Conservation (phyloP, 2,329 filamentous ascomycete genomes). For the Reticulascus tulasneorum region DNA sequence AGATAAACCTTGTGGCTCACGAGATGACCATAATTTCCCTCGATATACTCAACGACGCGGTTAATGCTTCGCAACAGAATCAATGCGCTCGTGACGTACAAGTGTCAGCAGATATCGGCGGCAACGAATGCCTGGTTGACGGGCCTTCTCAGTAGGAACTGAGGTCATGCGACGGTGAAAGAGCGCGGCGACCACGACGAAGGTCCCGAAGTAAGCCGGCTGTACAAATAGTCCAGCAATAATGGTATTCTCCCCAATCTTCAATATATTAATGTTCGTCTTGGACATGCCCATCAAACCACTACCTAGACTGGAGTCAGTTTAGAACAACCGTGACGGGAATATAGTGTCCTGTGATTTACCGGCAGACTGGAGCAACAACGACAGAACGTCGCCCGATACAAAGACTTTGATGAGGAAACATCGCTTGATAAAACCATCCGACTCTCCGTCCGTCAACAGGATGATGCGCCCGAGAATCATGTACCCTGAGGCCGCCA, state of each 20-base stretch:
- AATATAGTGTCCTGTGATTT: not conserved
- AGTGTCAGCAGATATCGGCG: constrained; percentile 24
- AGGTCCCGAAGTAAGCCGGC: constrained; percentile 48
- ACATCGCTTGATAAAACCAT: constrained; percentile 36
- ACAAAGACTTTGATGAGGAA: constrained; percentile 50
- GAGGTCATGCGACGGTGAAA: constrained; percentile 35
- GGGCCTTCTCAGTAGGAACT: constrained; percentile 15
- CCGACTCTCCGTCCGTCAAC: constrained; percentile 31
- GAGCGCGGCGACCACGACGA: constrained; percentile 39
- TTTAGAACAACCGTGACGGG: not conserved
- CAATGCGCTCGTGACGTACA: constrained; percentile 28
- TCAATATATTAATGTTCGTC: constrained; percentile 4
- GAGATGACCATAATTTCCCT: constrained; percentile 36
- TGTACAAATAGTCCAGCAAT: constrained; percentile 51
- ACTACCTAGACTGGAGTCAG: constrained; percentile 2
- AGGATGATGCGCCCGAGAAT: constrained; percentile 36
- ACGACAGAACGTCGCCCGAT: constrained; percentile 42
- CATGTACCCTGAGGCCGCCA: constrained; percentile 46
- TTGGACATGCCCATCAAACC: constrained; percentile 11
- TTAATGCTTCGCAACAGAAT: constrained; percentile 44
- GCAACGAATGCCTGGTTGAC: constrained; percentile 20
- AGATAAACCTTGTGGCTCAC: constrained; percentile 36
- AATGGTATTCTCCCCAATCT: constrained; percentile 42
- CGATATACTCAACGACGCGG: constrained; percentile 42
- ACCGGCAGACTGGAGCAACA: constrained; percentile 29